These are phyloP conservation scores for Stagonosporopsis tanaceti DNA, from an alignment of 2,329 filamentous ascomycete species.

Conservation along the genomic window DNA sequence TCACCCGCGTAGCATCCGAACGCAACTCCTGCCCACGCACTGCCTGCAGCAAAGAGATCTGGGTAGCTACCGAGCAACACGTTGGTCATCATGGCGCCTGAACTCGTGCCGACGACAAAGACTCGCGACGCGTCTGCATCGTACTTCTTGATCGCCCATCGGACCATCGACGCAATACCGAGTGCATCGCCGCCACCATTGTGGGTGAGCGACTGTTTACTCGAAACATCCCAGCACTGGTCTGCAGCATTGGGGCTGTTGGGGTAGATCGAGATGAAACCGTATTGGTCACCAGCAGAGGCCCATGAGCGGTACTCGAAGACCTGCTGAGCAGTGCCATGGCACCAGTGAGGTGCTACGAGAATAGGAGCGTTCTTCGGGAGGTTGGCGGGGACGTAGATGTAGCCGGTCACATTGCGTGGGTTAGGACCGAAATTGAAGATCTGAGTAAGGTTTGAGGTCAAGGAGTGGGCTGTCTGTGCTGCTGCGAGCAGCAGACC, in stretches of 20 bases:
- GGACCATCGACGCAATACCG: constrained; percentile 45
- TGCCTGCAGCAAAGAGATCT: constrained; percentile 46
- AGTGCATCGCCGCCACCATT: constrained; percentile 45
- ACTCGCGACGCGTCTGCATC: constrained; percentile 39
- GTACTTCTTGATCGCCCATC: constrained; percentile 41
- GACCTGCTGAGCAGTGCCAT: constrained; percentile 41
- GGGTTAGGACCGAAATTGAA: constrained; percentile 44
- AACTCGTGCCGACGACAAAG: constrained; percentile 46
- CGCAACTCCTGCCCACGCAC: constrained; percentile 45
- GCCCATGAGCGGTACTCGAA: constrained; percentile 42
- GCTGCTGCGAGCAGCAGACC: constrained; percentile 25
- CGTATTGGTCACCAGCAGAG: constrained; percentile 40
- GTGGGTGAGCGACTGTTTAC: constrained; percentile 43
- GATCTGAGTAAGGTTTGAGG: constrained; percentile 39
- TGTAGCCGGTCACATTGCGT: constrained; percentile 43
- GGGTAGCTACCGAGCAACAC: constrained; percentile 45
- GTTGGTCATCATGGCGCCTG: constrained; percentile 49
- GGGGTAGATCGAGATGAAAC: constrained; percentile 48
- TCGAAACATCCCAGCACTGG: constrained; percentile 48
- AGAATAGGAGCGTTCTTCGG: constrained; percentile 40
- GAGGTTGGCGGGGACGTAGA: constrained; percentile 44
- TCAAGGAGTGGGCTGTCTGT: constrained; percentile 32
- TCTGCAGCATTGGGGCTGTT: constrained; percentile 39
- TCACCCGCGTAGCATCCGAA: constrained; percentile 47
- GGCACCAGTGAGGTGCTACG: constrained; percentile 46